Conservation (phyloP, 441 rosid species). For the Hura crepitans region DNA sequence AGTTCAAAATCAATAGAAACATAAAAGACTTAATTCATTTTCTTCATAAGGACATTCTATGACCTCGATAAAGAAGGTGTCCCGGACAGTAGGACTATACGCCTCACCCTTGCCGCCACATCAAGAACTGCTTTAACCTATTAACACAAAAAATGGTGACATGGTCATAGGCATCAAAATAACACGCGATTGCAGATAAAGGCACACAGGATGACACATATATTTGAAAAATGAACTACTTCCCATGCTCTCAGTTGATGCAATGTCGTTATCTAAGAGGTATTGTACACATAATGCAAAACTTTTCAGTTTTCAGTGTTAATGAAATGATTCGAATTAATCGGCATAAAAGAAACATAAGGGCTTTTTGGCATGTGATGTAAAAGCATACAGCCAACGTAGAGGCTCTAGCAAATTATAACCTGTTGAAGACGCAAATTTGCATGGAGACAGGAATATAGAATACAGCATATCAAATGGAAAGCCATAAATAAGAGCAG, state of each 20-base stretch:
- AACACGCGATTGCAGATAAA: not conserved
- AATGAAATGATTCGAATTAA: not conserved
- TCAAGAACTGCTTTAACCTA: constrained; percentile 83
- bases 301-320: not conserved
- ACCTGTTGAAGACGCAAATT: not conserved
- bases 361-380: not conserved
- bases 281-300: not conserved
- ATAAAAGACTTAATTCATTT: constrained; percentile 18
- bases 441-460: not conserved
- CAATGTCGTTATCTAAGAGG: not conserved
- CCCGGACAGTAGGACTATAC: constrained; percentile 76
- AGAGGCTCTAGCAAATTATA: not conserved
- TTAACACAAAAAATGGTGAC: constrained; percentile 20
- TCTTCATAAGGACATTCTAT: constrained; percentile 28
- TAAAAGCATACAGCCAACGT: not conserved
- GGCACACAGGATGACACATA: not conserved
- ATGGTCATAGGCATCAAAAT: constrained; percentile 7
- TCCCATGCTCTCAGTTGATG: not conserved
- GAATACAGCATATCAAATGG: not conserved
- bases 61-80: constrained; percentile 99
- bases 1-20: constrained; percentile 10
- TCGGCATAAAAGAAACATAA: not conserved
- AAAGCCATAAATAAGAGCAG: not conserved
- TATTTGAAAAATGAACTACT: not conserved
- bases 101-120: constrained; percentile 74